Conservation (phyloP, 768 basidiomycete species). For the Trametes villosa region DNA sequence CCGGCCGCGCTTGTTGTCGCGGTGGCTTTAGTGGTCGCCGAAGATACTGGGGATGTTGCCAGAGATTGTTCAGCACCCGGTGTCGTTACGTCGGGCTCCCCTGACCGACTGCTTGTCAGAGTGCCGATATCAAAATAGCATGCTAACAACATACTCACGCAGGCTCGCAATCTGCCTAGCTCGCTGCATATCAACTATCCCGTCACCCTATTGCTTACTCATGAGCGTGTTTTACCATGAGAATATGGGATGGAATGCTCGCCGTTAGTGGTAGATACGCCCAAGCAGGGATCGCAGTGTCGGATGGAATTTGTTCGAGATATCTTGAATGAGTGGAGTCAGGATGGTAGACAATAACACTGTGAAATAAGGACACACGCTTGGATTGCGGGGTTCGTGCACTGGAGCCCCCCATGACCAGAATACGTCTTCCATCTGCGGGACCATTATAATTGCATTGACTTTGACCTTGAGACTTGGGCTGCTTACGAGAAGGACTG, state of each 20-base stretch:
- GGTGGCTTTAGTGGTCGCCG: neutral
- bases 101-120: neutral
- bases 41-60: neutral
- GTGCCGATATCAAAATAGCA: too few relatives aligned
- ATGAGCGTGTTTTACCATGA: neutral
- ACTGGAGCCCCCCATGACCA: too few relatives aligned
- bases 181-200: neutral
- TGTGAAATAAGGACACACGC: too few relatives aligned
- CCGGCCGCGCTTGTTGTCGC: neutral
- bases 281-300: slow-evolving; percentile 6
- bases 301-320: neutral
- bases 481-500: too few relatives aligned
- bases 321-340: neutral
- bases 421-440: too few relatives aligned
- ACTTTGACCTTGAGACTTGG: too few relatives aligned
- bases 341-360: neutral
- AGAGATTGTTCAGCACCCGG: neutral
- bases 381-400: too few relatives aligned
- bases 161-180: neutral
- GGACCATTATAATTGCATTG: too few relatives aligned
- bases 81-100: neutral
- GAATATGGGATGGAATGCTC: neutral
- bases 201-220: neutral
- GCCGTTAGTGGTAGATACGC: neutral
- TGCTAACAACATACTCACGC: too few relatives aligned